These are phyloP conservation scores for Apophysomyces ossiformis DNA, from an alignment of 371 early-diverging fungal genomes.

Conservation along the genomic window DNA sequence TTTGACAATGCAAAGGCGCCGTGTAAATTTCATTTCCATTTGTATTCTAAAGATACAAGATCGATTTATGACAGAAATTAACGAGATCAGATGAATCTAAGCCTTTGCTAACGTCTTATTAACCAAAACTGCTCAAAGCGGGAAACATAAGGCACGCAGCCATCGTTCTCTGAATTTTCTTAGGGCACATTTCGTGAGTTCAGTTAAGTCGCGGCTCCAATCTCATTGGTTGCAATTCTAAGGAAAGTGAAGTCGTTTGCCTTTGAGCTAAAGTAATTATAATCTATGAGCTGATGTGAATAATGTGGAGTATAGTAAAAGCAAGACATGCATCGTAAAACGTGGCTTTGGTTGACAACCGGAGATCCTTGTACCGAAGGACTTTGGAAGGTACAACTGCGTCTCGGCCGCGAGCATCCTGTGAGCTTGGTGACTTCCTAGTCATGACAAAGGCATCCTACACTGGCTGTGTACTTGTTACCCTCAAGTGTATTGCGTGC, in stretches of 20 bases:
- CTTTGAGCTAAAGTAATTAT: slow-evolving; percentile 5
- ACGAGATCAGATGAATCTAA: neutral
- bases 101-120: neutral
- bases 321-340: slow-evolving; percentile 3
- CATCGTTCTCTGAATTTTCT: neutral
- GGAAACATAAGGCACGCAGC: neutral
- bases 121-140: neutral
- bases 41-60: neutral
- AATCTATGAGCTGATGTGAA: slow-evolving; percentile 1
- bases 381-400: slow-evolving; percentile 1
- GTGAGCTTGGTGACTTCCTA: slow-evolving; percentile 10
- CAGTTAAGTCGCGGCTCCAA: neutral
- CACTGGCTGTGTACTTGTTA: slow-evolving; percentile 9
- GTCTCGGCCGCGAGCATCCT: slow-evolving; percentile 7
- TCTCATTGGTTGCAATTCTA: slow-evolving; percentile 1
- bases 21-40: neutral
- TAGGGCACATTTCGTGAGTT: slow-evolving; percentile 3
- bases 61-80: slow-evolving; percentile 1
- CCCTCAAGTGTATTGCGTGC: slow-evolving; percentile 5
- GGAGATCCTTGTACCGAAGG: neutral
- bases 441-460: slow-evolving; percentile 11
- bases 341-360: slow-evolving; percentile 2
- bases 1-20: neutral
- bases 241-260: slow-evolving; percentile 1
- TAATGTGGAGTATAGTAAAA: slow-evolving; percentile 2